Conservation (phyloP, 306 rosid species). For the Gastrolobium bilobum region DNA sequence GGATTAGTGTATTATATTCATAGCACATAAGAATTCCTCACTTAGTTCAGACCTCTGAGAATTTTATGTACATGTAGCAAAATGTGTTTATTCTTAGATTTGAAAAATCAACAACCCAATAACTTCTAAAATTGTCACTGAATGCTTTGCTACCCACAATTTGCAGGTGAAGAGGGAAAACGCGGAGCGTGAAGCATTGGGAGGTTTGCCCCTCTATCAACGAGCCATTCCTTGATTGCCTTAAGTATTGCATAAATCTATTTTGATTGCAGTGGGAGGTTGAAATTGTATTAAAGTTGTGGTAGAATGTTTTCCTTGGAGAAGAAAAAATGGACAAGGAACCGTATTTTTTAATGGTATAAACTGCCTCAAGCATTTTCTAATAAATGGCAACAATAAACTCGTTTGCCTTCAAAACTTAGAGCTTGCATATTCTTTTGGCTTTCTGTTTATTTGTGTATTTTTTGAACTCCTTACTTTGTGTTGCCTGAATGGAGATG, state of each 20-base stretch:
- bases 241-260: conserved; percentile 46
- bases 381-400: conserved; percentile 54
- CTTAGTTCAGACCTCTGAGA: neutral
- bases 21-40: neutral
- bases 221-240: conserved; percentile 82
- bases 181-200: conserved; percentile 90
- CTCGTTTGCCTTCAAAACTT: conserved; percentile 40
- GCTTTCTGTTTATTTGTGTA: neutral
- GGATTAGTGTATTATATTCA: neutral
- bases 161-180: conserved; percentile 92
- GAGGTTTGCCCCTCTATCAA: conserved; percentile 93
- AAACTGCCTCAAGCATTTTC: conserved; percentile 36
- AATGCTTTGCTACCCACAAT: conserved; percentile 41
- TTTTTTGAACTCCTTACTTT: neutral
- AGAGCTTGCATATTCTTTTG: neutral
- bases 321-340: conserved; percentile 53
- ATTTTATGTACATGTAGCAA: neutral
- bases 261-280: conserved; percentile 51
- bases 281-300: conserved; percentile 50
- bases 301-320: conserved; percentile 52
- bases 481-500: too few species aligned
- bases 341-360: conserved; percentile 44
- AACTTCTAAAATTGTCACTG: neutral
- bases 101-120: neutral
- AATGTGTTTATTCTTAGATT: neutral